Evolutionary conservation across 129 eudicot genomes (phyloP).

Genomic region (Saposhnikovia divaricata): DNA sequence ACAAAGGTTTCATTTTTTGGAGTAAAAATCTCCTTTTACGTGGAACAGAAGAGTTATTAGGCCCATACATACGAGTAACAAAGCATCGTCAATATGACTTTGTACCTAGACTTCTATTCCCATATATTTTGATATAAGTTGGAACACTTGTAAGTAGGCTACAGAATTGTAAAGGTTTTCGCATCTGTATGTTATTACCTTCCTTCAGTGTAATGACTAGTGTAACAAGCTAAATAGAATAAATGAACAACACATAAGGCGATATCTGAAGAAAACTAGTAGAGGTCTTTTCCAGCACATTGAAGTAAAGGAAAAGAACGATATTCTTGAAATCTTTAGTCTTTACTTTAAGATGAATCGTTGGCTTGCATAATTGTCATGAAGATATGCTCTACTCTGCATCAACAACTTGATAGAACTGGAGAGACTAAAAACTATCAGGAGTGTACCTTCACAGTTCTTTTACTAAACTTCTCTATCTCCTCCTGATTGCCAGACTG

Average conservation of each 20-base stretch:
- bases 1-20: neutral
- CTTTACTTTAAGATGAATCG: neutral
- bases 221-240: neutral
- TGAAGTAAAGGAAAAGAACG: neutral
- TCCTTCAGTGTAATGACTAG: neutral
- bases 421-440: neutral
- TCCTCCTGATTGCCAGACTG: slow-evolving; percentile 85
- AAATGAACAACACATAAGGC: neutral
- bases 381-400: neutral
- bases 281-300: neutral
- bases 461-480: slow-evolving; percentile 87
- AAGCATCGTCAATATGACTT: neutral
- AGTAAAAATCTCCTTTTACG: neutral
- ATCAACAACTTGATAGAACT: neutral
- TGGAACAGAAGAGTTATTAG: neutral
- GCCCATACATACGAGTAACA: neutral
- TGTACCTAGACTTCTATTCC: neutral
- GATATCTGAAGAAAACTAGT: neutral
- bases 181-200: neutral
- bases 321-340: neutral
- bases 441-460: slow-evolving; percentile 77
- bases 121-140: neutral
- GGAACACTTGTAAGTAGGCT: neutral
- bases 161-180: neutral
- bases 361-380: neutral